Evolutionary conservation across 139 green algal genomes (phyloP), one percentile per base, ranked within the genome.

Genomic region (Microglena sp.): DNA sequence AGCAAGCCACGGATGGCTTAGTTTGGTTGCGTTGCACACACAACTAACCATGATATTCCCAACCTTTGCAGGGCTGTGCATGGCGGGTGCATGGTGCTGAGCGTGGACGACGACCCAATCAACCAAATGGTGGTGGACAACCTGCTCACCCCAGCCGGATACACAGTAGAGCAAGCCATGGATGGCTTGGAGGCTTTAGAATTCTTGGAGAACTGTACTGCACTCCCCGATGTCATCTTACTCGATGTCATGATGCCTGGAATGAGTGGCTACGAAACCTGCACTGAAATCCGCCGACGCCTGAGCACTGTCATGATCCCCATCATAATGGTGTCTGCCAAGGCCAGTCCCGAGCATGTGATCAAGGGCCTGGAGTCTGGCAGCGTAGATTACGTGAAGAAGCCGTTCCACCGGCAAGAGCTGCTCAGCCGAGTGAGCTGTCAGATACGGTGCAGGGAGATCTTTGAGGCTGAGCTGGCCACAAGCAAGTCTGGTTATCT

Each of bases 171-270:
- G 21, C 65, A 71, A 57, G 68, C 68, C 4, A 75, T 76, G 69
- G 55, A 34, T 18, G 69, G 69, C 31, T 62, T 31, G 33, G 69
- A 76, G 57, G 70, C 70, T 4, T 58, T 76, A 18, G 70, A 76
- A 7, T 76, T 69, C 45, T 33, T 76, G 1, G 44, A 55, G 27
- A 30, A 71, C 44, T n/a, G 0, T 35, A 28, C 65, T 43, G 3
- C 59, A 22, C 45, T 64, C 31, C 77, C 77, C 3, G 77, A 84
- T 59, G 50, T 84, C 27, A 81, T 91, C 35, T 69, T 91, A 58
- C 76, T 90, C 35, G 83, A 91, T 33, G 80, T 91, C 0, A 91
- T 91, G 84, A 91, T 91, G 84, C 84, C 84, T 1, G 72, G 67
- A 2, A 84, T 89, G 69, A 87, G 76, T 66, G 84, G 84, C 29